A percentile compares a stretch with the other conserved stretches of the same genome.
These are phyloP conservation scores for Aspergillus sp. DNA, from an alignment of 2,329 filamentous ascomycete genomes.

Conservation along the genomic window DNA sequence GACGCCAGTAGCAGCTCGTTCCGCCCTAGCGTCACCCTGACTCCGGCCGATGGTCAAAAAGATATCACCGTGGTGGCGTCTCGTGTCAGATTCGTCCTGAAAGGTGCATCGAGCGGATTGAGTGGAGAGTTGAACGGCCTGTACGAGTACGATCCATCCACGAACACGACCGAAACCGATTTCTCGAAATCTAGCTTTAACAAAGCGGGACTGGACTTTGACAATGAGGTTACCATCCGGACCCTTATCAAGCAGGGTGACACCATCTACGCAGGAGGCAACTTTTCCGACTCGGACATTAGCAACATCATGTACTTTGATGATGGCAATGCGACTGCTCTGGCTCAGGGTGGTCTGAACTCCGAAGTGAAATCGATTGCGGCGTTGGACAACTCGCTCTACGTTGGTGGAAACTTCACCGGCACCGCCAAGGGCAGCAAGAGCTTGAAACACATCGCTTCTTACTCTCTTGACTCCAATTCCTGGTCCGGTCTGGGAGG, in stretches of 20 bases:
- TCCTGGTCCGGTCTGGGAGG: conserved; percentile 74
- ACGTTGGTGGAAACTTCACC: conserved; percentile 78
- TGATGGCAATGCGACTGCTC: conserved; percentile 53
- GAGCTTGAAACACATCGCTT: conserved; percentile 69
- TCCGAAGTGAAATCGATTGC: conserved; percentile 67
- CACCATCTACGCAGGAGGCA: conserved; percentile 70
- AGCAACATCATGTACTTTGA: conserved; percentile 72
- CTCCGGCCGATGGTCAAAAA: conserved; percentile 55
- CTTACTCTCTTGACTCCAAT: conserved; percentile 63
- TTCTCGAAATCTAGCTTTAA: conserved; percentile 70
- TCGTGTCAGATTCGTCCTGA: conserved; percentile 64
- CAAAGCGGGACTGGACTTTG: conserved; percentile 64
- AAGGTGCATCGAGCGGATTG: conserved; percentile 54
- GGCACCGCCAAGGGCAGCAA: conserved; percentile 57
- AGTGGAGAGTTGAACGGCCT: conserved; percentile 80
- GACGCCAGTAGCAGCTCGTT: conserved; percentile 68
- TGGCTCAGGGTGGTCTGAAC: conserved; percentile 70
- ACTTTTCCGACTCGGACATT: conserved; percentile 64
- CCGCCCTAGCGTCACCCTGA: conserved; percentile 71
- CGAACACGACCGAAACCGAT: conserved; percentile 50
- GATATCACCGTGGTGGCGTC: conserved; percentile 81
- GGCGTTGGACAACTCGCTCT: conserved; percentile 60
- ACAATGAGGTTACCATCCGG: conserved; percentile 60
- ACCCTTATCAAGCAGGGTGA: conserved; percentile 60
- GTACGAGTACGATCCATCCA: conserved; percentile 74